These are phyloP conservation scores for Guyanaporus albipodus DNA, from an alignment of 768 basidiomycete species.

Conservation along the genomic window DNA sequence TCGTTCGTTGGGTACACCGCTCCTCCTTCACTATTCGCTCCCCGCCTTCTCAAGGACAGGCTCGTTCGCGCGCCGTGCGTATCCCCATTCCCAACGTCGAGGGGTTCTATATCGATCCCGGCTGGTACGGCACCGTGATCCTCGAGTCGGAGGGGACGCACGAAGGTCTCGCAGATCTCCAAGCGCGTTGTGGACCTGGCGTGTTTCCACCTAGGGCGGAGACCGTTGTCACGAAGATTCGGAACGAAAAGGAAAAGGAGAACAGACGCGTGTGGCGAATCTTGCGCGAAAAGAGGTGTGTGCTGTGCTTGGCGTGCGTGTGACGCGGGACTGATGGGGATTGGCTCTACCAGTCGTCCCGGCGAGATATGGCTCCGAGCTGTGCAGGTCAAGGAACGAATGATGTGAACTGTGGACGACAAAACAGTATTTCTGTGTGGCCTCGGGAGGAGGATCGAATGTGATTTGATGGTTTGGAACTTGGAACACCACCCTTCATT, in stretches of 20 bases:
- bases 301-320: conserved; percentile 3
- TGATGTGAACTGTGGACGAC: conserved; percentile 36
- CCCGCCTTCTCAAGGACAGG: conserved; percentile 30
- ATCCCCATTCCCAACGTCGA: conserved; percentile 54
- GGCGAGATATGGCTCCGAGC: conserved; percentile 37
- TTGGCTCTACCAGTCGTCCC: conserved; percentile 17
- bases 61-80: conserved; percentile 25
- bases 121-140: conserved; percentile 81
- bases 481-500: background rate
- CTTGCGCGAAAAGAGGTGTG: conserved; percentile 74
- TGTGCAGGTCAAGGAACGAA: conserved; percentile 61
- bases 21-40: conserved; percentile 70
- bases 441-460: background rate
- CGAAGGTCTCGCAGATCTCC: conserved; percentile 76
- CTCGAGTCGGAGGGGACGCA: conserved; percentile 87
- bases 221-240: conserved; percentile 31
- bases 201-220: conserved; percentile 60
- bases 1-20: conserved; percentile 83
- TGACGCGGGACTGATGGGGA: background rate
- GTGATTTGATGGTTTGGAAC: conserved; percentile 2
- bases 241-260: conserved; percentile 39
- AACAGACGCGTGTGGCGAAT: conserved; percentile 63
- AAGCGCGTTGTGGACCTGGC: conserved; percentile 64
- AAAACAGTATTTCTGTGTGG: background rate
- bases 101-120: conserved; percentile 61